phyloP scores from a whole-genome alignment of 2,329 filamentous ascomycete species.

The Eurotiales sp. region DNA sequence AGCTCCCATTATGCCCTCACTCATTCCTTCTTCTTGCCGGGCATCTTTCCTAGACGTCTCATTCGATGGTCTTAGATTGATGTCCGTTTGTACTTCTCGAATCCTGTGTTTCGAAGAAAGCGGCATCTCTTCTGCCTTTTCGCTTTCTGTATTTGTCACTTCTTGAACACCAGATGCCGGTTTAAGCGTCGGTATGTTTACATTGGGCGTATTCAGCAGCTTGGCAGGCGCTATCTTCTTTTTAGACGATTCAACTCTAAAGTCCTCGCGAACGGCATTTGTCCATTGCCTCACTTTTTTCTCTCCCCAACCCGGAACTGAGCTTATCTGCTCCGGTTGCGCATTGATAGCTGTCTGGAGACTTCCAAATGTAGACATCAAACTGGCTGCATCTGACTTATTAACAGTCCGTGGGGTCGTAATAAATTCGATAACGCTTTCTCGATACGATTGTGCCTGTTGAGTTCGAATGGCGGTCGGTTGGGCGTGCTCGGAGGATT shows the following conservation, averaged over 20 bases:
- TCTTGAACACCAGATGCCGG: constrained; percentile 20
- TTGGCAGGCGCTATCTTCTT: constrained; percentile 44
- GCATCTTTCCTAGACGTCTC: constrained; percentile 16
- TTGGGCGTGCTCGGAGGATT: constrained; percentile 86
- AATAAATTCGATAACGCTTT: constrained; percentile 86
- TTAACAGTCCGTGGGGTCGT: constrained; percentile 87
- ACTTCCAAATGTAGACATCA: constrained; percentile 90
- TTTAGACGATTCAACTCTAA: constrained; percentile 69
- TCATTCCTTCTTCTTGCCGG: constrained; percentile 43
- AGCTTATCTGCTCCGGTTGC: constrained; percentile 74
- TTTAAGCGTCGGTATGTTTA: background rate
- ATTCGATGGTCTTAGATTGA: constrained; percentile 14
- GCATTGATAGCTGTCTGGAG: constrained; percentile 84
- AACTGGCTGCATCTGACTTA: constrained; percentile 85
- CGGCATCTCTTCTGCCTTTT: constrained; percentile 45
- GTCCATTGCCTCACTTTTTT: constrained; percentile 90
- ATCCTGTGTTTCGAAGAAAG: constrained; percentile 27
- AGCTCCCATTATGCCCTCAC: constrained; percentile 57
- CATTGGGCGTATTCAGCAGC: constrained; percentile 14
- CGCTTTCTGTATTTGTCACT: constrained; percentile 31
- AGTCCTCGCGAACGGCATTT: constrained; percentile 76
- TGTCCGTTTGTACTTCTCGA: constrained; percentile 20
- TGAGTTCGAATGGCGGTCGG: constrained; percentile 77
- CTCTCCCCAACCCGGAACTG: constrained; percentile 91
- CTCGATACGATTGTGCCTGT: constrained; percentile 77